Conservation (phyloP, 257 asterid species). For the Parsonsia alboflavescens region DNA sequence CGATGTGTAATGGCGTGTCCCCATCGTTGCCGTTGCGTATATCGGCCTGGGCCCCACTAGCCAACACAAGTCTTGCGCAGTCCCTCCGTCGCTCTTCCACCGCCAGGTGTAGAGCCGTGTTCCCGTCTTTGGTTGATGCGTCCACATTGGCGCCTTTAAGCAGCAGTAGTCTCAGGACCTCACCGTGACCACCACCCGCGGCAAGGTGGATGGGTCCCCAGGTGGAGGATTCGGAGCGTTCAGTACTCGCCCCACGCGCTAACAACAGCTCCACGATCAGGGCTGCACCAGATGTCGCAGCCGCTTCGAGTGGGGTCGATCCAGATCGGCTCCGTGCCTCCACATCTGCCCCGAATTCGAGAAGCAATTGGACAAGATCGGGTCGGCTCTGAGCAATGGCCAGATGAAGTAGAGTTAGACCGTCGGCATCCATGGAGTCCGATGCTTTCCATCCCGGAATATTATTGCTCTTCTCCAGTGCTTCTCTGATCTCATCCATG, state of each 20-base stretch:
- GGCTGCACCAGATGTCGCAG: slow-evolving; percentile 59
- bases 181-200: slow-evolving; percentile 50
- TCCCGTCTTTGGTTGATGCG: slow-evolving; percentile 53
- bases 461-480: slow-evolving; percentile 48
- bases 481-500: slow-evolving; percentile 75
- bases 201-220: slow-evolving; percentile 72
- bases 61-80: slow-evolving; percentile 54
- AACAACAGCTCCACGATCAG: slow-evolving; percentile 63
- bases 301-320: slow-evolving; percentile 69
- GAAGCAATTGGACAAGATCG: slow-evolving; percentile 64
- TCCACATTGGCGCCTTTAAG: slow-evolving; percentile 57
- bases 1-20: slow-evolving; percentile 61
- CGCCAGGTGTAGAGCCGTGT: slow-evolving; percentile 58
- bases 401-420: slow-evolving; percentile 55
- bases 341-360: slow-evolving; percentile 53
- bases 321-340: slow-evolving; percentile 46
- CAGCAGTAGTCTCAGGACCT: slow-evolving; percentile 53
- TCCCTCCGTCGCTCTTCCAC: slow-evolving; percentile 59
- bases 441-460: slow-evolving; percentile 39
- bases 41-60: slow-evolving; percentile 37
- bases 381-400: slow-evolving; percentile 60
- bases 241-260: slow-evolving; percentile 48
- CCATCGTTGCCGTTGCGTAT: slow-evolving; percentile 31
- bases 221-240: slow-evolving; percentile 41
- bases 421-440: slow-evolving; percentile 52